phyloP scores from a whole-genome alignment of 1,284 basidiomycete genomes.

The Boletus semigastroideus region DNA sequence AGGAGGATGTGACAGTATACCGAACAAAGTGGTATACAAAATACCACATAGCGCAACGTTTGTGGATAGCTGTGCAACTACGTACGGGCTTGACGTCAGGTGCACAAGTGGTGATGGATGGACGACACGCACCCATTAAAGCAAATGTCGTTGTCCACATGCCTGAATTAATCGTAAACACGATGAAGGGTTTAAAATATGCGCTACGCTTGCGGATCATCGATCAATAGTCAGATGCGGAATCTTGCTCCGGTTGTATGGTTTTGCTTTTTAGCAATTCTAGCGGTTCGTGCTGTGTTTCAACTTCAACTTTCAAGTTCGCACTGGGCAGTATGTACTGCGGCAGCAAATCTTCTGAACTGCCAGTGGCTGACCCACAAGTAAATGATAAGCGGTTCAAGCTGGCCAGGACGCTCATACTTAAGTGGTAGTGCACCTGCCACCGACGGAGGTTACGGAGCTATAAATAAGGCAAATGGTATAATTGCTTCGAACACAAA shows the following conservation, averaged over 20 bases:
- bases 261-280: no score
- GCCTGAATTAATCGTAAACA: slow-evolving; percentile 16
- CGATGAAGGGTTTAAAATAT: slow-evolving; percentile 10
- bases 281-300: no score
- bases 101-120: accelerated
- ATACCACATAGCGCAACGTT: not conserved
- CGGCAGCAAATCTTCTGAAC: no score
- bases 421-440: no score
- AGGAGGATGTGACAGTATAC: slow-evolving; percentile 19
- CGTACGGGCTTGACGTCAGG: not conserved
- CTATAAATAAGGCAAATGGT: no score
- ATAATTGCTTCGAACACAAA: no score
- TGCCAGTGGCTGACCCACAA: no score
- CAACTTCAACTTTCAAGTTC: no score
- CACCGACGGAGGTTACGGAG: no score
- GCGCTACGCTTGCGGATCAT: slow-evolving; percentile 7
- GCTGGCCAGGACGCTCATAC: no score
- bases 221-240: not conserved
- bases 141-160: slow-evolving; percentile 18
- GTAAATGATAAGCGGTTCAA: no score
- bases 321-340: no score
- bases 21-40: slow-evolving; percentile 8
- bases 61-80: not conserved
- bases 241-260: not conserved
- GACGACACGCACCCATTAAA: slow-evolving; percentile 9